Conservation (phyloP, 2,329 filamentous ascomycete genomes). For the Venturia oleaginea region DNA sequence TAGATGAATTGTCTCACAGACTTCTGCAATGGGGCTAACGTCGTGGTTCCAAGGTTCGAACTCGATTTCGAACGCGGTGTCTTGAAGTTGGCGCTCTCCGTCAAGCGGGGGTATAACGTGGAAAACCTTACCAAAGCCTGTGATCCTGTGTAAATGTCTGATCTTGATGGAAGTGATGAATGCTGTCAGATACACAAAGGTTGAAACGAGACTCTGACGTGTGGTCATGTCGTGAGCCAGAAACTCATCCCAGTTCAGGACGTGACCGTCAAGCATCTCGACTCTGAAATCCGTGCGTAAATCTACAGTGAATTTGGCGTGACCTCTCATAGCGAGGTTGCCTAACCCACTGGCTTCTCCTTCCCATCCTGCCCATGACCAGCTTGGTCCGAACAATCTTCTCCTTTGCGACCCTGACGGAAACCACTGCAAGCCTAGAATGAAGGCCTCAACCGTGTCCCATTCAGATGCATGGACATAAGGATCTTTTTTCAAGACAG, state of each 20-base stretch:
- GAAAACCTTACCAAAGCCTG: not conserved
- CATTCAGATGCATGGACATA: not conserved
- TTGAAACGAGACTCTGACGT: not conserved
- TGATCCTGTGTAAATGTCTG: not conserved
- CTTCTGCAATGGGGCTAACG: not conserved
- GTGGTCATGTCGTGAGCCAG: not conserved
- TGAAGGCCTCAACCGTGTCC: not conserved
- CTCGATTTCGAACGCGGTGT: not conserved
- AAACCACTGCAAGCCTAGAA: not conserved
- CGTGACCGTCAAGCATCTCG: not conserved
- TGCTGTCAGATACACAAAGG: not conserved
- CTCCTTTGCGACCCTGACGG: not conserved
- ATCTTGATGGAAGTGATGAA: not conserved
- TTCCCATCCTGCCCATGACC: constrained; percentile 1
- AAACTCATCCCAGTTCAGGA: not conserved
- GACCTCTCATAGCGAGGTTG: not conserved
- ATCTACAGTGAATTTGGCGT: not conserved
- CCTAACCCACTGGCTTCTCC: not conserved
- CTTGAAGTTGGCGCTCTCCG: not conserved
- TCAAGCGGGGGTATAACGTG: not conserved
- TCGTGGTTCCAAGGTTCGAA: not conserved
- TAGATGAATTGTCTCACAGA: not conserved
- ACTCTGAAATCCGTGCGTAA: not conserved
- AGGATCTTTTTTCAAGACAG: not conserved
- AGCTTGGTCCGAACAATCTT: not conserved